Conservation (phyloP, 805 yeast species). For the Wickerhamiella occidentalis region DNA sequence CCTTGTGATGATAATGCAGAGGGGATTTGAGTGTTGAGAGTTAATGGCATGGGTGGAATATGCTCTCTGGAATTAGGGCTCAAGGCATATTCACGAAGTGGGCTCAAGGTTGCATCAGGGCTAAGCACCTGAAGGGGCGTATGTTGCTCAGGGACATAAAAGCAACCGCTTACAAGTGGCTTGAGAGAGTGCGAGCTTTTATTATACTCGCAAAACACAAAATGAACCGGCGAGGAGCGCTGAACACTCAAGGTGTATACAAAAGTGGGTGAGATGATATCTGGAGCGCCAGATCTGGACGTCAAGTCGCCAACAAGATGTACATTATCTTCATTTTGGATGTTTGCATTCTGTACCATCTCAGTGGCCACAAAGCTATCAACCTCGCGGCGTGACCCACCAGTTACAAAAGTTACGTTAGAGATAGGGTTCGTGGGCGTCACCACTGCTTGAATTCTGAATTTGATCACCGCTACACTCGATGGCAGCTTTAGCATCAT, state of each 20-base stretch:
- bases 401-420: slow-evolving; percentile 25
- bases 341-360: slow-evolving; percentile 28
- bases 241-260: slow-evolving; percentile 13
- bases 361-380: slow-evolving; percentile 28
- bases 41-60: slow-evolving; percentile 1
- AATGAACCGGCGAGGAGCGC: slow-evolving; percentile 24
- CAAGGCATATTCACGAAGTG: slow-evolving; percentile 5
- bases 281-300: slow-evolving; percentile 15
- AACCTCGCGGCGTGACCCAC: slow-evolving; percentile 21
- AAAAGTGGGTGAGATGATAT: slow-evolving; percentile 22
- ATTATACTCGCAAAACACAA: slow-evolving; percentile 33
- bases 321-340: slow-evolving; percentile 31
- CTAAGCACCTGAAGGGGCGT: slow-evolving; percentile 6
- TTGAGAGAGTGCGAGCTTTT: slow-evolving; percentile 26
- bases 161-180: slow-evolving; percentile 26
- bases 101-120: slow-evolving; percentile 12
- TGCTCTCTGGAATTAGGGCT: background rate
- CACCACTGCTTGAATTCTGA: slow-evolving; percentile 14
- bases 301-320: slow-evolving; percentile 28
- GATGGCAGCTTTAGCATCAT: slow-evolving; percentile 18
- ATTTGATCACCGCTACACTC: slow-evolving; percentile 12
- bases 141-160: slow-evolving; percentile 25
- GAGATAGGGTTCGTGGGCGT: slow-evolving; percentile 15
- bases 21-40: background rate
- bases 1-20: background rate